A percentile compares a stretch with the other conserved stretches of the same genome.
phyloP scores from a whole-genome alignment of 106 monocot species.

The Alisma plantagoaquatica region DNA sequence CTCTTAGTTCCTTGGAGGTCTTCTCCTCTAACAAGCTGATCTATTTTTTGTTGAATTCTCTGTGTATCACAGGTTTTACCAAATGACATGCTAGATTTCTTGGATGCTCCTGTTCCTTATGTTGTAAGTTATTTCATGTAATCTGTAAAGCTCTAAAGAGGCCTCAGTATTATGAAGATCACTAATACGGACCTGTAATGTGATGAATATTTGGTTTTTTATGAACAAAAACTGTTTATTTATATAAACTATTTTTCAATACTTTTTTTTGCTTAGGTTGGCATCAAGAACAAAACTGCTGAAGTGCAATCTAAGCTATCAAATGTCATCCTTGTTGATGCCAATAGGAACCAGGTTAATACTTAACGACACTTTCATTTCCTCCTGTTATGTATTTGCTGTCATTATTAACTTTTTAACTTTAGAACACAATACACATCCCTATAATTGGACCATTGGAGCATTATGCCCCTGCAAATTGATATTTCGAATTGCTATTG shows the following conservation, averaged over 20 bases:
- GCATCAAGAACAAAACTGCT: conserved; percentile 66
- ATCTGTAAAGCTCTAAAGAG: neutral
- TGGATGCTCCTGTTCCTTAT: conserved; percentile 99
- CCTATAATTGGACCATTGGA: no score
- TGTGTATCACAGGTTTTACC: conserved; percentile 82
- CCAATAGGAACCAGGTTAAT: conserved; percentile 84
- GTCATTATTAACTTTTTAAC: no score
- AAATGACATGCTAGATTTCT: conserved; percentile 89
- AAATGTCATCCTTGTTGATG: conserved; percentile 81
- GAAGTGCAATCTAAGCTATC: conserved; percentile 72
- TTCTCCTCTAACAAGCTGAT: neutral
- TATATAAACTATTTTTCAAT: neutral
- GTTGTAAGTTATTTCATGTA: conserved; percentile 50
- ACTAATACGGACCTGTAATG: no score
- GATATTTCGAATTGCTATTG: no score
- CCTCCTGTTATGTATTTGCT: no score
- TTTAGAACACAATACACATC: no score
- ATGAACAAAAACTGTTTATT: no score
- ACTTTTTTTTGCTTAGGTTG: conserved; percentile 39
- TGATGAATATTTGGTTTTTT: no score
- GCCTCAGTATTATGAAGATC: neutral
- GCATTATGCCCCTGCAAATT: no score
- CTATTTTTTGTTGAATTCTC: neutral
- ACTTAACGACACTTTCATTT: neutral
- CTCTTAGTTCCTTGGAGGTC: neutral